Percentiles rank a stretch among this genome's conserved stretches.
phyloP scores from a whole-genome alignment of 2,329 filamentous ascomycete genomes.

The Paraphaeosphaeria minitans region DNA sequence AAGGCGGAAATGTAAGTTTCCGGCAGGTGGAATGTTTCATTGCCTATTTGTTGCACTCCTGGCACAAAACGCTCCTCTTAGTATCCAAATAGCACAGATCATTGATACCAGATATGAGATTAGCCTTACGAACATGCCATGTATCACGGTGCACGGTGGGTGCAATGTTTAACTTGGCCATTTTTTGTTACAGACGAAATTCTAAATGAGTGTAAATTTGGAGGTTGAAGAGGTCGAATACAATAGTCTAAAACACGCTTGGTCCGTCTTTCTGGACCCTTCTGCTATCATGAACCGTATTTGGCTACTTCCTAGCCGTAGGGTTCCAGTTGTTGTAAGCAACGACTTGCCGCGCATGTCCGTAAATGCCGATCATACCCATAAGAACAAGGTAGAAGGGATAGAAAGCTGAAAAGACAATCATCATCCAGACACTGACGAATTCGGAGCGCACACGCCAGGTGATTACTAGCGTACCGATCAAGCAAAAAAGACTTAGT shows the following conservation, averaged over 20 bases:
- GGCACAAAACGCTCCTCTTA: background rate
- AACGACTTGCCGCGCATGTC: slow-evolving; percentile 49
- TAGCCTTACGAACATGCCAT: background rate
- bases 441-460: slow-evolving; percentile 50
- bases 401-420: slow-evolving; percentile 47
- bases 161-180: too few relatives aligned
- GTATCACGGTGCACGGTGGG: too few relatives aligned
- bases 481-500: slow-evolving; percentile 43
- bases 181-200: too few relatives aligned
- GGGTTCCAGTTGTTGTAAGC: slow-evolving; percentile 52
- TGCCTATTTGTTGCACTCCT: background rate
- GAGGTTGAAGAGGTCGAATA: background rate
- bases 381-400: slow-evolving; percentile 49
- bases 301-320: slow-evolving; percentile 37
- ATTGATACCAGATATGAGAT: background rate
- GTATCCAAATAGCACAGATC: background rate
- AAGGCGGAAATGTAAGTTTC: background rate
- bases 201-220: background rate
- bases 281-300: background rate
- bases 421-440: slow-evolving; percentile 43
- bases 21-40: background rate
- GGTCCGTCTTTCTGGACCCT: background rate
- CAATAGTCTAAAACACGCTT: background rate
- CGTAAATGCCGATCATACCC: slow-evolving; percentile 50
- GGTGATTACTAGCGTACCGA: slow-evolving; percentile 51